Conservation (phyloP, 2,329 filamentous ascomycete genomes). For the Cadophora luteo-olivacea region DNA sequence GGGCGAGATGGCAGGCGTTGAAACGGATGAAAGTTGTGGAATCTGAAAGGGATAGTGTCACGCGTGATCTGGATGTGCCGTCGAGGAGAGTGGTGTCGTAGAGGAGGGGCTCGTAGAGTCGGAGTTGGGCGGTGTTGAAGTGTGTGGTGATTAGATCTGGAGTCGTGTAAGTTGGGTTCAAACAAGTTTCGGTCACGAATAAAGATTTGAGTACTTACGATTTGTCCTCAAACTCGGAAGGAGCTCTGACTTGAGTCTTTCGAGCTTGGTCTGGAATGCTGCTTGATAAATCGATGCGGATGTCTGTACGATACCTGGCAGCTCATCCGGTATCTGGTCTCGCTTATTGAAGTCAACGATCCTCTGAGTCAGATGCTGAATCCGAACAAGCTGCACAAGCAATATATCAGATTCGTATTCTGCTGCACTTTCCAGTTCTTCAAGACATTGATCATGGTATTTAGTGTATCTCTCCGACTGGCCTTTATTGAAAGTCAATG, state of each 20-base stretch:
- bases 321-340: conserved; percentile 31
- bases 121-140: conserved; percentile 50
- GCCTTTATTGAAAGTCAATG: conserved; percentile 24
- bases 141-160: conserved; percentile 50
- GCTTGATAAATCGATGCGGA: background rate
- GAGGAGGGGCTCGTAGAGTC: conserved; percentile 56
- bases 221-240: conserved; percentile 38
- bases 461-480: conserved; percentile 55
- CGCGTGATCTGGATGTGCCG: conserved; percentile 44
- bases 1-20: conserved; percentile 54
- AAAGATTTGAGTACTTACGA: too few species aligned
- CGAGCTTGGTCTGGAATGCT: background rate
- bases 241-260: background rate
- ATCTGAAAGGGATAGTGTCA: background rate
- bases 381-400: conserved; percentile 54
- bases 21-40: conserved; percentile 42
- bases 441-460: conserved; percentile 59
- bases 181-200: too few species aligned
- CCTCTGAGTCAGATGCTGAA: conserved; percentile 59
- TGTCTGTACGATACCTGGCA: conserved; percentile 11
- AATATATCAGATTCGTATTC: conserved; percentile 47
- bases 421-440: conserved; percentile 49
- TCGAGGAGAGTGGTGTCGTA: conserved; percentile 51
- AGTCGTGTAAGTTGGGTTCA: background rate
- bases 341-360: conserved; percentile 47